Conservation (phyloP, 2,329 filamentous ascomycete genomes). For the Coniella lustricola region DNA sequence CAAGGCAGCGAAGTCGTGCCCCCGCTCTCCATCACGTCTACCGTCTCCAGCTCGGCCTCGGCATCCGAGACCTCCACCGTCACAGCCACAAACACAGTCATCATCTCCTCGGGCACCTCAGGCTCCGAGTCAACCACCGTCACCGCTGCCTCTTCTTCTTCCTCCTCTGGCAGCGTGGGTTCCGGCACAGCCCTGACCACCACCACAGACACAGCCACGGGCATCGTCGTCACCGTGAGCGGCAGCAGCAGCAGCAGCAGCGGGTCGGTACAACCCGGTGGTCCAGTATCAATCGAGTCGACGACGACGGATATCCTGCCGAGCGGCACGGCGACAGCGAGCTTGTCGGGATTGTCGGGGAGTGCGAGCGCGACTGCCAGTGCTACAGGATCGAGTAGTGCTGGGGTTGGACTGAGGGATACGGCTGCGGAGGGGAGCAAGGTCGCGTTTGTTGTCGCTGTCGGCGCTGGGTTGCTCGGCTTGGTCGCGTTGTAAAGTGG, state of each 20-base stretch:
- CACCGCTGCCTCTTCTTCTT: not conserved
- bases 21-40: not conserved
- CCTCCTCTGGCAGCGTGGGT: not conserved
- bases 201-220: not conserved
- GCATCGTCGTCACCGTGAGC: not conserved
- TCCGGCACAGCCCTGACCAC: not conserved
- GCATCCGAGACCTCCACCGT: not conserved
- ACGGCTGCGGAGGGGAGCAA: not conserved
- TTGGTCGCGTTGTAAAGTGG: constrained; percentile 2
- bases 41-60: constrained; percentile 1
- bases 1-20: not conserved
- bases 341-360: not conserved
- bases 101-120: not conserved
- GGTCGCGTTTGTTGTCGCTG: constrained; percentile 12
- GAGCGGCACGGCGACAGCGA: not conserved
- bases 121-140: not conserved
- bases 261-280: not conserved
- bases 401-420: not conserved
- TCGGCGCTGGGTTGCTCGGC: constrained; percentile 11
- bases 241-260: not conserved
- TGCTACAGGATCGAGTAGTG: not conserved
- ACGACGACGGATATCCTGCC: constrained; percentile 7
- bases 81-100: not conserved
- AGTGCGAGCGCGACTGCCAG: not conserved
- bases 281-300: not conserved